These are phyloP conservation scores for Carex parvula DNA, from an alignment of 176 grass and related monocot species.

Conservation along the genomic window DNA sequence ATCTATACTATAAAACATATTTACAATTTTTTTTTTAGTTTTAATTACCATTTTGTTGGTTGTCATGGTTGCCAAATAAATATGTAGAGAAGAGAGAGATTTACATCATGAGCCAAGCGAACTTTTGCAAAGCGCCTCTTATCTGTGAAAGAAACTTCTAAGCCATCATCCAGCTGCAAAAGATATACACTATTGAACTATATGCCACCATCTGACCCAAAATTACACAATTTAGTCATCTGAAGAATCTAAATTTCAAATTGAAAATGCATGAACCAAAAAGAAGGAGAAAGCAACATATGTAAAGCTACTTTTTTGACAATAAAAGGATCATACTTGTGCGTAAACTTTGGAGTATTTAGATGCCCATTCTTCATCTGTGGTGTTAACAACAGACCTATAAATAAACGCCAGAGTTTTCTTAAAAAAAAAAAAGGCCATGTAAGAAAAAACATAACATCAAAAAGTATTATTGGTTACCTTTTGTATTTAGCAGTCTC, in stretches of 20 bases:
- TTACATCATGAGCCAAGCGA: constrained; percentile 59
- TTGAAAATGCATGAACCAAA: background rate
- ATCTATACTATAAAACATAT: background rate
- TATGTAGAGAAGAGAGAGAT: background rate
- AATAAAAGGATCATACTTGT: constrained; percentile 34
- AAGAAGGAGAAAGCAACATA: background rate
- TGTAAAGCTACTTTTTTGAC: background rate
- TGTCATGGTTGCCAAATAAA: background rate
- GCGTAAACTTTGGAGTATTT: constrained; percentile 68
- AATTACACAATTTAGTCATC: constrained; percentile 12
- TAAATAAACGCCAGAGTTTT: constrained; percentile 26
- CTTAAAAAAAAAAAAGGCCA: constrained; percentile 24
- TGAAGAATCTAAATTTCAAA: constrained; percentile 4
- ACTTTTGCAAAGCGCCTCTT: constrained; percentile 81
- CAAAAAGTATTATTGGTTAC: constrained; percentile 20
- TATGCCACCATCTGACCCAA: background rate
- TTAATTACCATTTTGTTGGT: background rate
- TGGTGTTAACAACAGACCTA: constrained; percentile 55
- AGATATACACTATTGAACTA: background rate
- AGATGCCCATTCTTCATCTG: constrained; percentile 66
- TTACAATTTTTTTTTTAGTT: background rate
- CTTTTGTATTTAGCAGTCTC: constrained; percentile 65
- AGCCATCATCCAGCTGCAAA: constrained; percentile 62
- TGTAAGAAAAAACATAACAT: constrained; percentile 9
- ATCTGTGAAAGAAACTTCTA: constrained; percentile 82